These are phyloP conservation scores for Tribonema minus DNA, from an alignment of 108 stramenopile species.

Conservation along the genomic window DNA sequence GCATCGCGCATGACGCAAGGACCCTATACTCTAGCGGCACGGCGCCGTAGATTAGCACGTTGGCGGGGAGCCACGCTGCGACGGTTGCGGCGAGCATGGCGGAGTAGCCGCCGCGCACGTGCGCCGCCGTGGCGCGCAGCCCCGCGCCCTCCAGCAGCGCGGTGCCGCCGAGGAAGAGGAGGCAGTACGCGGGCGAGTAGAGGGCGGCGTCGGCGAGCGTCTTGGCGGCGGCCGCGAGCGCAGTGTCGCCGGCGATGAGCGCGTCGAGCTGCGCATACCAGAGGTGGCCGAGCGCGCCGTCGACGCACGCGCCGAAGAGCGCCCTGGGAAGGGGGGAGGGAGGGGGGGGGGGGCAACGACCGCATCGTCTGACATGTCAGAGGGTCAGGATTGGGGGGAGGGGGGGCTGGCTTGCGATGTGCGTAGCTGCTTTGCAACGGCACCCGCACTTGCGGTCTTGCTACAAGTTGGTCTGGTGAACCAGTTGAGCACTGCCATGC, in stretches of 20 bases:
- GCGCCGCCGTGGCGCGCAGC: background rate
- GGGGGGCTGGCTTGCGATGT: too few species aligned
- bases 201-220: background rate
- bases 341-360: too few species aligned
- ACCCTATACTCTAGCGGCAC: background rate
- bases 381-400: too few species aligned
- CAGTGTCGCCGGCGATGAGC: background rate
- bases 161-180: background rate
- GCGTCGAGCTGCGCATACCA: background rate
- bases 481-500: too few species aligned
- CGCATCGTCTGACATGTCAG: too few species aligned
- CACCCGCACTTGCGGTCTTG: too few species aligned
- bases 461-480: too few species aligned
- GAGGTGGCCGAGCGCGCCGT: background rate
- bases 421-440: too few species aligned
- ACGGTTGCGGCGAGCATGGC: background rate
- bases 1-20: background rate
- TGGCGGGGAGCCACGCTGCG: background rate
- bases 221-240: background rate
- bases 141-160: background rate
- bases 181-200: background rate
- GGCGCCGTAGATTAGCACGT: background rate
- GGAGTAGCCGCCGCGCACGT: background rate
- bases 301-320: background rate
- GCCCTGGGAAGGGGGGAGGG: too few species aligned